Percentiles rank a stretch among this genome's conserved stretches.
These are phyloP conservation scores for Metroxylon sagu DNA, from an alignment of 176 grass and related monocot genomes.

Conservation along the genomic window DNA sequence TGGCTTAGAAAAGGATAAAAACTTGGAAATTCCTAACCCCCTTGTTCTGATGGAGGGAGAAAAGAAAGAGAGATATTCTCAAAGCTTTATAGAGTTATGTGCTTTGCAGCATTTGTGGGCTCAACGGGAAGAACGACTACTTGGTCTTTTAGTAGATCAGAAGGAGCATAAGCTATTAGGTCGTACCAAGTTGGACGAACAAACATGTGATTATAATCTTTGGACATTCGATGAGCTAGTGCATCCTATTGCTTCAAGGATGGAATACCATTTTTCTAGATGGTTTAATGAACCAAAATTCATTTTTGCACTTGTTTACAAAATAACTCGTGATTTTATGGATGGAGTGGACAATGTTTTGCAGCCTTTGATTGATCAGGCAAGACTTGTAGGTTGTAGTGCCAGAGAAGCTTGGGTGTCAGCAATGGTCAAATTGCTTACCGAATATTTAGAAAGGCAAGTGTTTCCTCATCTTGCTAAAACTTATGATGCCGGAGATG, in stretches of 20 bases:
- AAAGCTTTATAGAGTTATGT: constrained; percentile 77
- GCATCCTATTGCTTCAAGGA: constrained; percentile 59
- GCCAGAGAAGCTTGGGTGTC: constrained; percentile 96
- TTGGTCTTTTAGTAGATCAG: background rate
- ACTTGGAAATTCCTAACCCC: constrained; percentile 53
- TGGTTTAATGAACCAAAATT: constrained; percentile 82
- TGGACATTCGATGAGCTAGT: constrained; percentile 91
- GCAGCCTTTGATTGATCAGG: constrained; percentile 91
- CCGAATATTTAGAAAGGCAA: constrained; percentile 58
- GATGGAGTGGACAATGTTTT: constrained; percentile 72
- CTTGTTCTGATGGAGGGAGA: constrained; percentile 68
- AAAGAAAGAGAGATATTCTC: constrained; percentile 58
- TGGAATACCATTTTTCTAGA: constrained; percentile 89
- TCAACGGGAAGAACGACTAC: constrained; percentile 37
- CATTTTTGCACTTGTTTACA: constrained; percentile 83
- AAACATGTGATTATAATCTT: constrained; percentile 34
- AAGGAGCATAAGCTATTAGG: constrained; percentile 4
- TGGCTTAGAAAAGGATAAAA: constrained; percentile 39
- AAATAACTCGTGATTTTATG: constrained; percentile 89
- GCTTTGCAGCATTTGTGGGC: constrained; percentile 70
- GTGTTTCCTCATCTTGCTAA: constrained; percentile 47
- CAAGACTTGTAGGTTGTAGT: constrained; percentile 68
- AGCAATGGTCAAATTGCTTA: constrained; percentile 82
- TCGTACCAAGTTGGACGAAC: constrained; percentile 34
- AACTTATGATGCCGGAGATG: constrained; percentile 31